Conservation (phyloP, 2,329 filamentous ascomycete species). For the Hypoxylon sp. region DNA sequence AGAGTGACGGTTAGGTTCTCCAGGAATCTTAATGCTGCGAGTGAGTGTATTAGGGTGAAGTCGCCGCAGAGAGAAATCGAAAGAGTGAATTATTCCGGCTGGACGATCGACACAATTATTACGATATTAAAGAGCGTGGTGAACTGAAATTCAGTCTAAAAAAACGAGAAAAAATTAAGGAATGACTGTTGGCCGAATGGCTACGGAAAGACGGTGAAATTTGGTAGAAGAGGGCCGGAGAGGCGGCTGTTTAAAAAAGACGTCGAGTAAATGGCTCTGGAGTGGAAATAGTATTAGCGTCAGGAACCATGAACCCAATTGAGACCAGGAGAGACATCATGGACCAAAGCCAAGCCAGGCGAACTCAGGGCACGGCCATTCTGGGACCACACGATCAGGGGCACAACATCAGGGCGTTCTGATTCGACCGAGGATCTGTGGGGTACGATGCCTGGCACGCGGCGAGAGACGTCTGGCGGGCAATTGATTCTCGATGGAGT, state of each 20-base stretch:
- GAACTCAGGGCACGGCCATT: conserved; percentile 39
- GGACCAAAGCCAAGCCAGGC: conserved; percentile 35
- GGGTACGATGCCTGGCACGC: conserved; percentile 47
- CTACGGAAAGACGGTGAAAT: conserved; percentile 58
- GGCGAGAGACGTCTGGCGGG: conserved; percentile 41
- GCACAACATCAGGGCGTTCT: conserved; percentile 43
- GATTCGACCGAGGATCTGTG: conserved; percentile 45
- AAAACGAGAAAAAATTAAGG: conserved; percentile 64
- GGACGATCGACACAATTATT: conserved; percentile 63
- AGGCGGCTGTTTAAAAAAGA: conserved; percentile 60
- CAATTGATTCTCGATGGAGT: conserved; percentile 43
- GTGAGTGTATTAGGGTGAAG: conserved; percentile 52
- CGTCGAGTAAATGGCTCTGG: conserved; percentile 54
- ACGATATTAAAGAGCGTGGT: conserved; percentile 70
- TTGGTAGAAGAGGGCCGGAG: conserved; percentile 56
- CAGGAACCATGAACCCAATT: conserved; percentile 41
- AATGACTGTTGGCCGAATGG: conserved; percentile 67
- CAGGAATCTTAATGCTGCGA: conserved; percentile 61
- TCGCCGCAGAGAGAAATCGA: conserved; percentile 52
- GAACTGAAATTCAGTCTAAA: conserved; percentile 56
- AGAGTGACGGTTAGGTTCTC: conserved; percentile 64
- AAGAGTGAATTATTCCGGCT: conserved; percentile 59
- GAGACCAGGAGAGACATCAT: conserved; percentile 38
- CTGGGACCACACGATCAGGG: conserved; percentile 44
- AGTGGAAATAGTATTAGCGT: conserved; percentile 44